Percentiles rank a stretch among this genome's conserved stretches.
phyloP scores from a whole-genome alignment of 352 stramenopile genomes.

The Pythium guiyangense region DNA sequence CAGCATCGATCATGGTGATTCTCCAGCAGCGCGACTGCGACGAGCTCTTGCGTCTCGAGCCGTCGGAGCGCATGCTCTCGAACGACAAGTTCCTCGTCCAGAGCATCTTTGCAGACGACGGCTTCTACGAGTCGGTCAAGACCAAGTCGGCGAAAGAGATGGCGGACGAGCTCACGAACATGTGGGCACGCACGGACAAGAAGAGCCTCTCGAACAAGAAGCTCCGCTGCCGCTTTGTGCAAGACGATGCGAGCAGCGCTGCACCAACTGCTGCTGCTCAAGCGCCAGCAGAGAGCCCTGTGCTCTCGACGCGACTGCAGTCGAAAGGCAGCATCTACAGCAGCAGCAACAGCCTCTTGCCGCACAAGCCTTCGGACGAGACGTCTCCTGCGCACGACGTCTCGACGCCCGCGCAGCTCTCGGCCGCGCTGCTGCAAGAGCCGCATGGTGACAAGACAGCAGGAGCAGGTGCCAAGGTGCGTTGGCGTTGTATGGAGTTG shows the following conservation, averaged over 20 bases:
- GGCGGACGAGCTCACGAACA: conserved; percentile 83
- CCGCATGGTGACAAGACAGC: conserved; percentile 3
- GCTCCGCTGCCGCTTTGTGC: conserved; percentile 77
- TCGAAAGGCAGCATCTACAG: conserved; percentile 22
- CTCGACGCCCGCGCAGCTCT: conserved; percentile 44
- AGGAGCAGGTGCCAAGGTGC: conserved; percentile 12
- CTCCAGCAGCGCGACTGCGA: conserved; percentile 88
- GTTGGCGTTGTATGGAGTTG: neutral
- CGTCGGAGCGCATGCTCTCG: conserved; percentile 69
- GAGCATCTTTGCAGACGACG: conserved; percentile 79
- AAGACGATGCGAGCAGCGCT: conserved; percentile 24
- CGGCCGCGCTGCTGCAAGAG: conserved; percentile 58
- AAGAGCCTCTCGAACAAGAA: conserved; percentile 85
- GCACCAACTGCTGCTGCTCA: neutral
- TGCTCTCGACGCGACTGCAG: conserved; percentile 10
- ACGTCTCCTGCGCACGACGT: conserved; percentile 26
- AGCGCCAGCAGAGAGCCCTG: conserved; percentile 8
- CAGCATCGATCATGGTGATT: conserved; percentile 82
- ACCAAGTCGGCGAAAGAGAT: conserved; percentile 86
- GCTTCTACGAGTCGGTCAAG: conserved; percentile 84
- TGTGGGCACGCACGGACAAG: conserved; percentile 82
- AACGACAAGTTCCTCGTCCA: conserved; percentile 91
- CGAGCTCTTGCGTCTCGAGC: conserved; percentile 72
- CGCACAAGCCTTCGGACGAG: conserved; percentile 17
- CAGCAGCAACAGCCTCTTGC: conserved; percentile 21